phyloP scores from a whole-genome alignment of 2,329 filamentous ascomycete species.

The Aspergillus ochraceoroseus region DNA sequence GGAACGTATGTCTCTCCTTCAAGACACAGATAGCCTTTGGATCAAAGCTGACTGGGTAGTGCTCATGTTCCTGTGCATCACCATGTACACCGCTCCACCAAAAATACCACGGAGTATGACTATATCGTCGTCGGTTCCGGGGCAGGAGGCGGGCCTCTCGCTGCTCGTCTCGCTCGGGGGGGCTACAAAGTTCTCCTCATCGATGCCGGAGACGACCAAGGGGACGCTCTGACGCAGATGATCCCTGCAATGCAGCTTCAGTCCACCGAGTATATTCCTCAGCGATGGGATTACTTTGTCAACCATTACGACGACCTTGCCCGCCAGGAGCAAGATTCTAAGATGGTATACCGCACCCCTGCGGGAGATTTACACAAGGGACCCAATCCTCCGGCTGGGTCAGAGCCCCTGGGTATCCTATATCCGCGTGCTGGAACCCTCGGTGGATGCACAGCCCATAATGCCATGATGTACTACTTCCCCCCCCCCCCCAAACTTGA shows the following conservation, averaged over 20 bases:
- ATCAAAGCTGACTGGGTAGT: too few species aligned
- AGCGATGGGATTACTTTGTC: constrained; percentile 37
- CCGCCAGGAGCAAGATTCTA: constrained; percentile 30
- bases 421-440: constrained; percentile 56
- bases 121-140: constrained; percentile 41
- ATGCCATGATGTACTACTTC: constrained; percentile 54
- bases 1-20: neutral
- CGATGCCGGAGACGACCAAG: constrained; percentile 38
- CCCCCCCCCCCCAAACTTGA: too few species aligned
- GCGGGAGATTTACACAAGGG: constrained; percentile 53
- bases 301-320: constrained; percentile 32
- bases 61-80: too few species aligned
- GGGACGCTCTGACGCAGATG: constrained; percentile 26
- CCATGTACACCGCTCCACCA: neutral
- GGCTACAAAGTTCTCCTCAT: constrained; percentile 36
- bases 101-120: constrained; percentile 28
- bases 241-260: constrained; percentile 27
- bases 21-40: too few species aligned
- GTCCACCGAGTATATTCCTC: constrained; percentile 28
- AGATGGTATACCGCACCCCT: constrained; percentile 42
- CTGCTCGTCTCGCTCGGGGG: constrained; percentile 33
- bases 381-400: constrained; percentile 50
- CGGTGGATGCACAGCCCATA: constrained; percentile 58
- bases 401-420: constrained; percentile 50
- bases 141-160: constrained; percentile 37